Conservation (phyloP, 371 early-diverging fungal species). For the Rhizopus delemar region DNA sequence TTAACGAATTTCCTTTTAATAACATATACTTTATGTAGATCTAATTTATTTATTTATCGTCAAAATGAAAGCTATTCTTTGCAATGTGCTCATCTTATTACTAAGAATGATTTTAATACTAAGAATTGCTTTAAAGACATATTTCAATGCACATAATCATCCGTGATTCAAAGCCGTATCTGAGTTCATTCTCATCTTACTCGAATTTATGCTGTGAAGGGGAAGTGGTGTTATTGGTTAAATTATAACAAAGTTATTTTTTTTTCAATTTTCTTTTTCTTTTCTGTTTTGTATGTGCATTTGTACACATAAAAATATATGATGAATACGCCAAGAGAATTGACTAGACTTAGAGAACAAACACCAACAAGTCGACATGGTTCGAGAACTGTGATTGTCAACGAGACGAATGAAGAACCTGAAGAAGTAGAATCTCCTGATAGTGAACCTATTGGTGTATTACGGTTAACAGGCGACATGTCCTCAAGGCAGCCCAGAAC, state of each 20-base stretch:
- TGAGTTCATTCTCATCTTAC: no score
- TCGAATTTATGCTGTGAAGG: no score
- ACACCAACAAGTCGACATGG: slow-evolving; percentile 36
- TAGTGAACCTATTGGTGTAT: slow-evolving; percentile 48
- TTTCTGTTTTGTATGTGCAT: neutral
- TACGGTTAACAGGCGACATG: slow-evolving; percentile 57
- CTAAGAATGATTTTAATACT: no score
- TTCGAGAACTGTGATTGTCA: slow-evolving; percentile 40
- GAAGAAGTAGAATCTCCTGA: slow-evolving; percentile 9
- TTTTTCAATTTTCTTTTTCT: neutral
- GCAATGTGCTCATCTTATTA: no score
- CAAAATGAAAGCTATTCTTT: no score
- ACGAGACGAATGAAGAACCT: slow-evolving; percentile 24
- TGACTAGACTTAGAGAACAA: slow-evolving; percentile 29
- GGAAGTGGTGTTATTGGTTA: neutral
- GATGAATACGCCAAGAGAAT: slow-evolving; percentile 6
- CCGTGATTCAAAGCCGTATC: no score
- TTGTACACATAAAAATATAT: neutral
- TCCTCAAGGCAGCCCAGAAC: slow-evolving; percentile 42
- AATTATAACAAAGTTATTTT: neutral
- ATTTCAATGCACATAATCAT: no score
- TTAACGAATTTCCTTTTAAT: no score
- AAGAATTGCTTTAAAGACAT: no score
- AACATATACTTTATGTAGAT: no score
- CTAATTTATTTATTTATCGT: no score